These are phyloP conservation scores for Andrographis paniculata DNA, from an alignment of 305 asterid species.

Conservation along the genomic window DNA sequence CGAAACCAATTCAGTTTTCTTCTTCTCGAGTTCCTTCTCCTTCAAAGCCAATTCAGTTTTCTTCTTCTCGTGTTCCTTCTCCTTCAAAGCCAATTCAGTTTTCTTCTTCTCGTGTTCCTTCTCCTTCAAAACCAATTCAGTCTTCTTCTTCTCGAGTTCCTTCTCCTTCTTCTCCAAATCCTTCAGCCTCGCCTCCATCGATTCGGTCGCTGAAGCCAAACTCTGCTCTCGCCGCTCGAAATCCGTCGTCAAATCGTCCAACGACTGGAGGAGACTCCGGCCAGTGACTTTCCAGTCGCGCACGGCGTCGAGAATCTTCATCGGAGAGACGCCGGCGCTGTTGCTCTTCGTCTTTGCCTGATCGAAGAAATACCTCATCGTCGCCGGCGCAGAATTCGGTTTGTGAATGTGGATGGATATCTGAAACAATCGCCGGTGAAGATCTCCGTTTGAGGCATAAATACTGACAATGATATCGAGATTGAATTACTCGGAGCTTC, in stretches of 20 bases:
- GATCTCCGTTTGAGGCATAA: no score
- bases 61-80: no score
- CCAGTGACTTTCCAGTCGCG: conserved; percentile 28
- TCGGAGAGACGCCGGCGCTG: not conserved
- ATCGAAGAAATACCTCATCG: conserved; percentile 8
- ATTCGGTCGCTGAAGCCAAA: conserved; percentile 1
- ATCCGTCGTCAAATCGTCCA: conserved; percentile 13
- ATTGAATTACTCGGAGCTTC: no score
- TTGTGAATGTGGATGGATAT: no score
- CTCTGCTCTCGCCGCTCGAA: conserved; percentile 21
- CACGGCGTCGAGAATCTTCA: conserved; percentile 11
- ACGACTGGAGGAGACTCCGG: conserved; percentile 16
- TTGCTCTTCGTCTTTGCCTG: conserved; percentile 4
- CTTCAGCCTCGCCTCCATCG: conserved; percentile 14
- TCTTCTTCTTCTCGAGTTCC: conserved; percentile 1
- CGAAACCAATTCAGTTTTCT: conserved; percentile 1
- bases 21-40: conserved; percentile 11
- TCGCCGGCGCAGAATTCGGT: not conserved
- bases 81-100: conserved; percentile 2
- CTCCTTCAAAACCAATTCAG: conserved; percentile 3
- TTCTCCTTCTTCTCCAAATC: conserved; percentile 22
- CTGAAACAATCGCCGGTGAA: no score
- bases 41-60: conserved; percentile 9
- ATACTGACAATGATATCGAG: no score
- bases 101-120: no score